Evolutionary conservation across 805 yeast genomes (phyloP), one percentile per base, ranked within the genome.

Genomic region (Kuraishia floccosa): DNA sequence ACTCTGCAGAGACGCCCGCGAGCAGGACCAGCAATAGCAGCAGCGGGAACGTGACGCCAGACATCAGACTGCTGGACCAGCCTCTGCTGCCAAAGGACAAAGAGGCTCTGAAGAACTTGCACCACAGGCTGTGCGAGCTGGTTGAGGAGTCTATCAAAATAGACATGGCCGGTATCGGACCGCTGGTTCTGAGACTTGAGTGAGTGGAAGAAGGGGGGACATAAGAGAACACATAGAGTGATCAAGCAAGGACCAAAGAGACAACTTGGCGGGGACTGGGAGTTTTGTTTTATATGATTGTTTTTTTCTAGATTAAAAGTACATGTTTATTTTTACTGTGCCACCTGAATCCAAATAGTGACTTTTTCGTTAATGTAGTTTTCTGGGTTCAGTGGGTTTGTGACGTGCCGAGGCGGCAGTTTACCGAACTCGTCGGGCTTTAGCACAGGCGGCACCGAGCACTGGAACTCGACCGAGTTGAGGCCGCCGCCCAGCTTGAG

Each of bases 401-500:
- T 38, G 3, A 35, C 33, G 30, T 36, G 38, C 30, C 39, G 27
- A 10, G 38, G 34, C 10, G 44, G 45, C 9, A 40, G 31, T 23
- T 37, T 42, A 2, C 39, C 44, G 18, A 39, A 31, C 23, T 34
- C 37, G 26, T 43, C 49, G 9, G 34, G 30, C 15, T 35, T 36
- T 13, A 38, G 34, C 6, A 30, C 31, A 1, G 54, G 53, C 15
- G 56, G 52, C 10, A 60, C 54, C 5, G 50, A 40, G 30, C 59
- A 50, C 28, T 51, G 52, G 31, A 60, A 63, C 23, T 57, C 64
- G 24, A 68, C 46, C 32, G 58, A 45, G 35, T 66, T 68, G 39
- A 69, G 48, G 1, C 76, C 76, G 28, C 52, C 39, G 13, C 65
- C 62, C 21, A 68, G 46, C 37, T 61, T 66, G 33, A 66, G 38